Conservation (phyloP, 441 rosid species). For the Kokia cookei region DNA sequence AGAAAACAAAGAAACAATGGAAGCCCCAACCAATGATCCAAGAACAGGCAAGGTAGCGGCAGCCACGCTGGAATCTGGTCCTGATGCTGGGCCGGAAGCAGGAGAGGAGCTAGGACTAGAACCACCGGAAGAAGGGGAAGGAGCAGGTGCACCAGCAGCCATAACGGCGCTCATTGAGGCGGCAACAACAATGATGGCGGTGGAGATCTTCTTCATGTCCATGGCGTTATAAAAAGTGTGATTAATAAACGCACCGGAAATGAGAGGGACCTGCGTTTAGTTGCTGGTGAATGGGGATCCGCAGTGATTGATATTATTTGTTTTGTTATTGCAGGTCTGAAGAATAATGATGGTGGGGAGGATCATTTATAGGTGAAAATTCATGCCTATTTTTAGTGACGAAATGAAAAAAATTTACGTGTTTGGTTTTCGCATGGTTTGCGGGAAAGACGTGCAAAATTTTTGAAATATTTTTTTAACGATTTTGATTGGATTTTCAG, state of each 20-base stretch:
- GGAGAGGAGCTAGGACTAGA: too few species aligned
- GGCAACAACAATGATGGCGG: background rate
- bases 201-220: conserved; percentile 12
- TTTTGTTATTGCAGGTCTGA: background rate
- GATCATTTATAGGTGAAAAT: too few species aligned
- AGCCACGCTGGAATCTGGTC: background rate
- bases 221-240: background rate
- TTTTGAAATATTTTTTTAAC: background rate
- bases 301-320: background rate
- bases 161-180: background rate
- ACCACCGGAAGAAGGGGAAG: background rate
- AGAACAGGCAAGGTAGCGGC: background rate
- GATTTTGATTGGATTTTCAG: too few species aligned
- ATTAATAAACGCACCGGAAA: background rate
- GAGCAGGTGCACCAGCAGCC: background rate
- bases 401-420: background rate
- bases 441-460: too few species aligned
- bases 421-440: too few species aligned
- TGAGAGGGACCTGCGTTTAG: conserved; percentile 15
- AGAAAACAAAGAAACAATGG: background rate
- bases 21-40: background rate
- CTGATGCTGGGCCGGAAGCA: background rate
- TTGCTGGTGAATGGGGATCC: background rate
- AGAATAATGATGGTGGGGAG: too few species aligned
- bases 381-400: too few species aligned